Evolutionary conservation across 1,284 basidiomycete species (phyloP), one percentile per base, ranked within the genome.

Genomic region (Mycosarcoma mackinlayi): DNA sequence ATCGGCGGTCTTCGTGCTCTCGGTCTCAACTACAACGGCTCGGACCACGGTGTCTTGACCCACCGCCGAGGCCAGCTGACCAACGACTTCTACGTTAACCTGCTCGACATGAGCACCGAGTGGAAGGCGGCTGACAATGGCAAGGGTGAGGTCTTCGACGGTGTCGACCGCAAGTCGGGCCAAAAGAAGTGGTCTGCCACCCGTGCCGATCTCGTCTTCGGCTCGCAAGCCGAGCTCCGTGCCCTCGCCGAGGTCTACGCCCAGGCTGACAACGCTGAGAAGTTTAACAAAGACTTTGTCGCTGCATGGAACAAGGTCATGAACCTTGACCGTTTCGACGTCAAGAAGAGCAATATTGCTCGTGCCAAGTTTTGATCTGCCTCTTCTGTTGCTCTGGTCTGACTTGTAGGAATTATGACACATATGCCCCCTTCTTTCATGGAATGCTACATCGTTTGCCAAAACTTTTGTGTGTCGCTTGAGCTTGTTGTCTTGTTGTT

Each of bases 171-270:
- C 57, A 55, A 57, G 57, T 67, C 64, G 0, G 64, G 57, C n/a
- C 64, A 67, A 49, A 67, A 66, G 53, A 67, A 67, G 64, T 67
- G 64, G 64, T 31, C 48, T 27, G 64, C 64, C 23, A 67, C 57
- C 13, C 64, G 64, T 18, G 57, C 57, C 25, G 64, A 67, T 23
- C 57, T 67, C 44, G 34, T 67, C 53, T 67, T 67, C 24, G 64
- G 64, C 39, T 39, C 37, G 8, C 64, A 67, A 45, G 64, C 64
- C n/a, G 64, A 67, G 53, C 57, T 67, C 21, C 64, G 64, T 30
- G 57, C 64, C 9, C 52, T 60, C 7, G 41, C 52, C 18, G 64
- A 67, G 53, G 42, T 48, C 50, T 67, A 67, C 48, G 64, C 64
- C 18, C 64, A 67, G 64, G 16, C 49, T n/a, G 64, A 67, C 49